Evolutionary conservation across 768 basidiomycete species (phyloP).

Genomic region (Lepiota brunneoincarnata): DNA sequence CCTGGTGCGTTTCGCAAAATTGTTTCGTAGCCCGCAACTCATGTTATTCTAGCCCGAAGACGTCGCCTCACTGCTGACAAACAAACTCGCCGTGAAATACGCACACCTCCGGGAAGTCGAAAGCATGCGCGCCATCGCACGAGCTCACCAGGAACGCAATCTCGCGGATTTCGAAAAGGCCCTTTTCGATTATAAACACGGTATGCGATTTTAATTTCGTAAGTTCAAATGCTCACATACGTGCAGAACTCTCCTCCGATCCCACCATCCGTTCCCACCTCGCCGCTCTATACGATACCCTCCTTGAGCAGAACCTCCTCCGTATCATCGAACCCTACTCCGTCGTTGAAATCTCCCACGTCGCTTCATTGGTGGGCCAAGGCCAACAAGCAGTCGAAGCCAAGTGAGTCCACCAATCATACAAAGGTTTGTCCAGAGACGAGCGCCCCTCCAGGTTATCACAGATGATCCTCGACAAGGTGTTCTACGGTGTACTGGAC

Average conservation of each 20-base stretch:
- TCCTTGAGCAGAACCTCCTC: constrained; percentile 93
- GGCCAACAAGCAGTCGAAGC: constrained; percentile 86
- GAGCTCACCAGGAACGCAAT: constrained; percentile 90
- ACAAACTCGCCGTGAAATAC: constrained; percentile 88
- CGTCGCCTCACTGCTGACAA: constrained; percentile 78
- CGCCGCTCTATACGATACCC: constrained; percentile 89
- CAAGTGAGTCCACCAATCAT: constrained; percentile 58
- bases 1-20: constrained; percentile 51
- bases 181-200: constrained; percentile 81
- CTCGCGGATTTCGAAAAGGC: constrained; percentile 88
- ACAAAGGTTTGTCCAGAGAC: neutral
- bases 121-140: constrained; percentile 92
- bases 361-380: constrained; percentile 86
- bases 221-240: neutral
- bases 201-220: constrained; percentile 30
- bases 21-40: neutral
- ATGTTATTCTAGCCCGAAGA: constrained; percentile 74
- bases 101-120: constrained; percentile 87
- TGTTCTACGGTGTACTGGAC: constrained; percentile 93
- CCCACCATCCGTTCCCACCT: constrained; percentile 95
- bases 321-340: constrained; percentile 96
- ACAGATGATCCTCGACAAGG: constrained; percentile 98
- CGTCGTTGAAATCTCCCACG: constrained; percentile 85
- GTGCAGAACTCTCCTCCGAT: constrained; percentile 92
- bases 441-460: constrained; percentile 59